phyloP scores from a whole-genome alignment of 192 early-diverging fungal genomes.

The Gigaspora rosea region DNA sequence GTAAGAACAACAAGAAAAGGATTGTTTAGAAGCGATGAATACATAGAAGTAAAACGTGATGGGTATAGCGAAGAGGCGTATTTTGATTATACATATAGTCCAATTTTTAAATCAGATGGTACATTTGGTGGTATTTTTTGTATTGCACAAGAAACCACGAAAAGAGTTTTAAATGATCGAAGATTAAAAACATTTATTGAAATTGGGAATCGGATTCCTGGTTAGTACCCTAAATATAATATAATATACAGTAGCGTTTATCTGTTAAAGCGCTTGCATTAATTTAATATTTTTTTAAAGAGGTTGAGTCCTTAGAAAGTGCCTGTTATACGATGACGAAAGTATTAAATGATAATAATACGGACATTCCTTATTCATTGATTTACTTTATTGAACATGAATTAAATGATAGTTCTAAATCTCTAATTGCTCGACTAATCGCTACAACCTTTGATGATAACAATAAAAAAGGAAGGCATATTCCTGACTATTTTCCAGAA shows the following conservation, averaged over 20 bases:
- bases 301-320: too few species aligned
- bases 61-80: too few species aligned
- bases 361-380: slow-evolving; percentile 6
- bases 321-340: too few species aligned
- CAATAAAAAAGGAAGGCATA: not conserved
- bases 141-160: slow-evolving; percentile 38
- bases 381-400: slow-evolving; percentile 2
- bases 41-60: too few species aligned
- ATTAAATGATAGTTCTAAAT: not conserved
- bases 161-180: slow-evolving; percentile 36
- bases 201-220: slow-evolving; percentile 33
- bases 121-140: slow-evolving; percentile 35
- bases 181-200: slow-evolving; percentile 38
- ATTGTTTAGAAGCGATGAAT: too few species aligned
- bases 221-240: not conserved
- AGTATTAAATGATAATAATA: not conserved
- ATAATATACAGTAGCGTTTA: not conserved
- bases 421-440: not conserved
- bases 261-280: too few species aligned
- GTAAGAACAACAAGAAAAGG: too few species aligned
- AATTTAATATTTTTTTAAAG: too few species aligned
- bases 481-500: slow-evolving; percentile 10
- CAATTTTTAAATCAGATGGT: slow-evolving; percentile 39
- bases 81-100: slow-evolving; percentile 30
- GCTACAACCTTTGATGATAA: slow-evolving; percentile 17